Conservation (phyloP, 768 basidiomycete species). For the Mycena vulgaris region DNA sequence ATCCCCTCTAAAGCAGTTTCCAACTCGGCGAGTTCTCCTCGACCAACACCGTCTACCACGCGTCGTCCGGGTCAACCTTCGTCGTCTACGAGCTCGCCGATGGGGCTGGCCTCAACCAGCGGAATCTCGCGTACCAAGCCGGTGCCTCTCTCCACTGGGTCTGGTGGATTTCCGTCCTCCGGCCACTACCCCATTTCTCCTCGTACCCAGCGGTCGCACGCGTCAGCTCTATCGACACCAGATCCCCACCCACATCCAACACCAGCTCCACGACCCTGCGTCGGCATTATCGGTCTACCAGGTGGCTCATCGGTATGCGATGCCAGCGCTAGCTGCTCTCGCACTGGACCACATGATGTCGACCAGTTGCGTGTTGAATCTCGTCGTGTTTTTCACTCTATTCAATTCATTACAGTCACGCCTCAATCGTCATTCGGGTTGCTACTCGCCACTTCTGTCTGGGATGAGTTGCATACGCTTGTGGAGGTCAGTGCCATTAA, state of each 20-base stretch:
- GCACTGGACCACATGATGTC: conserved; percentile 83
- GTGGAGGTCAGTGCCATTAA: conserved; percentile 64
- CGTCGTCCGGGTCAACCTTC: conserved; percentile 31
- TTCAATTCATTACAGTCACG: too few species aligned
- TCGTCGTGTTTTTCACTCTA: too few species aligned
- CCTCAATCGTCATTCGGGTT: conserved; percentile 77
- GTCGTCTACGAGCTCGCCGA: conserved; percentile 12
- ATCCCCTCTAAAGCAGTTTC: conserved; percentile 45
- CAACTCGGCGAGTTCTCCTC: conserved; percentile 40
- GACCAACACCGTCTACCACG: conserved; percentile 42
- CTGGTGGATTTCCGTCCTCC: conserved; percentile 51
- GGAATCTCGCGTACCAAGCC: conserved; percentile 56
- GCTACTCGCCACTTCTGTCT: conserved; percentile 76
- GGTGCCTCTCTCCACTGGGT: conserved; percentile 55
- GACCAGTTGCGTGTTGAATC: too few species aligned
- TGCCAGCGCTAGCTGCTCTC: conserved; percentile 75
- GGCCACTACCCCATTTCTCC: conserved; percentile 66
- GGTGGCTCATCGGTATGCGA: conserved; percentile 81
- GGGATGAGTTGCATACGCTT: conserved; percentile 74
- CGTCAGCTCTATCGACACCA: conserved; percentile 52
- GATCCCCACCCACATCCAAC: conserved; percentile 86
- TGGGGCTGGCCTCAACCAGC: conserved; percentile 15
- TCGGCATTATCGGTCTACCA: conserved; percentile 85
- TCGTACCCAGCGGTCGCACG: conserved; percentile 57
- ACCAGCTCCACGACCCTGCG: conserved; percentile 71